Percentiles rank a stretch among this genome's conserved stretches.
phyloP scores from a whole-genome alignment of 495 filamentous ascomycete species.

The Penicillium coprophilum region DNA sequence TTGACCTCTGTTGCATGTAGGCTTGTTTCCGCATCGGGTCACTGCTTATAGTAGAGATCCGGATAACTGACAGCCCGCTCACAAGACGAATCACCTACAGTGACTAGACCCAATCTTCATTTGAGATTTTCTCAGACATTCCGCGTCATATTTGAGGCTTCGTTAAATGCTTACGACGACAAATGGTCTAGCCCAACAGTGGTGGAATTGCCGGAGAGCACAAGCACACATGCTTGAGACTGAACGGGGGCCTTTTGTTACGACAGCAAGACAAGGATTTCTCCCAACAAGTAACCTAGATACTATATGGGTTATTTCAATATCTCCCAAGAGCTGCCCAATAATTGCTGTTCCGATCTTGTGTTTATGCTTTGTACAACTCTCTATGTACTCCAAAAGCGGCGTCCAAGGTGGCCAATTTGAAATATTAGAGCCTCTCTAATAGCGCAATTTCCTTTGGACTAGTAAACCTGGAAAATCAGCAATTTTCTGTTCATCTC shows the following conservation, averaged over 20 bases:
- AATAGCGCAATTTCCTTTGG: not conserved
- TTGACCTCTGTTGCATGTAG: not conserved
- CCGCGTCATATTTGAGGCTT: constrained; percentile 1
- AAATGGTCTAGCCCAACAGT: not conserved
- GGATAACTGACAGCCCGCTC: not conserved
- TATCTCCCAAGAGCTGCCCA: constrained; percentile 10
- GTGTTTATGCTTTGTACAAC: constrained; percentile 12
- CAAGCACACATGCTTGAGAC: constrained; percentile 18
- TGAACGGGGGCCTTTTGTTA: not conserved
- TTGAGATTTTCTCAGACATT: not conserved
- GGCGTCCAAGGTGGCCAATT: constrained; percentile 5
- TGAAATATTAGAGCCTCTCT: not conserved
- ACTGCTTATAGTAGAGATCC: not conserved
- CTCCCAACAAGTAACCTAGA: constrained; percentile 2
- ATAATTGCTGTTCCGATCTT: constrained; percentile 20
- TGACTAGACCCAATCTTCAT: not conserved
- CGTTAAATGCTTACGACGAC: constrained; percentile 10
- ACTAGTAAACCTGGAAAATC: not conserved
- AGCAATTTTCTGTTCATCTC: not conserved
- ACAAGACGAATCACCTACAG: not conserved
- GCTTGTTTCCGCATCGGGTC: not conserved
- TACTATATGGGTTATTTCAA: constrained; percentile 10
- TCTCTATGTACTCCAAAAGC: not conserved
- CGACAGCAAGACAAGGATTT: constrained; percentile 11
- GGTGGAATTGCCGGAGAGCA: constrained; percentile 17